These are phyloP conservation scores for Arthroderma uncinatum DNA, from an alignment of 2,329 filamentous ascomycete species.

Conservation along the genomic window DNA sequence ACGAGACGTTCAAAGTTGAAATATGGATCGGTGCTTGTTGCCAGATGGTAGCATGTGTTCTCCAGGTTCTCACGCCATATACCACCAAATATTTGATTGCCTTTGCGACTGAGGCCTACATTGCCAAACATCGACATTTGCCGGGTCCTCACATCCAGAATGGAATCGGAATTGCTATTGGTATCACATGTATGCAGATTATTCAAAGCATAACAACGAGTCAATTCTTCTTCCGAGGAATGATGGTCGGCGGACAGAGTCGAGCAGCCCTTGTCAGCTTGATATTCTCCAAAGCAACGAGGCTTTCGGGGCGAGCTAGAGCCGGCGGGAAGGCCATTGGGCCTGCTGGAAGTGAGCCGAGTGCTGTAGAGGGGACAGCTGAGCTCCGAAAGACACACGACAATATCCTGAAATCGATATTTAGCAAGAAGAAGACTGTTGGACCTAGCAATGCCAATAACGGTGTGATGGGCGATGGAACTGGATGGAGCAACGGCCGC, in stretches of 20 bases:
- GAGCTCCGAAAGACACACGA: conserved; percentile 35
- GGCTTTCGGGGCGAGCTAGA: conserved; percentile 74
- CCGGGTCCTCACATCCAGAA: conserved; percentile 57
- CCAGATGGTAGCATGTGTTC: conserved; percentile 58
- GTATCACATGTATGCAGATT: conserved; percentile 76
- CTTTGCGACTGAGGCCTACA: conserved; percentile 70
- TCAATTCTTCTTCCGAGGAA: conserved; percentile 86
- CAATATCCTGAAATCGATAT: conserved; percentile 27
- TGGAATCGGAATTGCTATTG: conserved; percentile 73
- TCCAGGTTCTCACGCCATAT: conserved; percentile 74
- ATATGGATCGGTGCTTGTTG: conserved; percentile 76
- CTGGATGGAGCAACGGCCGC: conserved; percentile 84
- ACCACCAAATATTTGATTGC: conserved; percentile 74
- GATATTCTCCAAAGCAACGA: conserved; percentile 89
- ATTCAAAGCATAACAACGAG: conserved; percentile 69
- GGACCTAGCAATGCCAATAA: conserved; percentile 24
- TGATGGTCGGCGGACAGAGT: conserved; percentile 78
- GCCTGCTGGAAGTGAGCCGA: conserved; percentile 30
- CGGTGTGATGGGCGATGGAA: conserved; percentile 54
- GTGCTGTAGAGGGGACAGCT: conserved; percentile 33
- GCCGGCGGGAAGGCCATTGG: conserved; percentile 56
- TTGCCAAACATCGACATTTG: conserved; percentile 42
- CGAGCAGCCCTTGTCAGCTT: conserved; percentile 71
- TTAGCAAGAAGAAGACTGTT: conserved; percentile 24
- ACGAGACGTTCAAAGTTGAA: conserved; percentile 75